phyloP scores from a whole-genome alignment of 139 green algal species.

The Micractinium sp. region DNA sequence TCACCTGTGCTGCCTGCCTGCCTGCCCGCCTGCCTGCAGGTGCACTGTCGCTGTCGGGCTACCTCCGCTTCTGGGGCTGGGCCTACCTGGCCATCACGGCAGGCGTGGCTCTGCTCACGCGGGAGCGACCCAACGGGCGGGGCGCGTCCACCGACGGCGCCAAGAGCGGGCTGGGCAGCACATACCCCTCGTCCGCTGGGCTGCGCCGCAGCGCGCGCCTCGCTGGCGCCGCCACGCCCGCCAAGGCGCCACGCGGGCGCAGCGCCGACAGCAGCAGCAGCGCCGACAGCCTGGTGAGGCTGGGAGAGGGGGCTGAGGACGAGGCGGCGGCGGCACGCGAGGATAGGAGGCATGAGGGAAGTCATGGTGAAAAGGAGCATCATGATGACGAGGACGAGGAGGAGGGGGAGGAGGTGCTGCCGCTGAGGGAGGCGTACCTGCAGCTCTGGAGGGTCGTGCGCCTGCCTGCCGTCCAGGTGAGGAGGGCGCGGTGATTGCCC shows the following conservation, averaged over 20 bases:
- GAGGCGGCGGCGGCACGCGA: too few species aligned
- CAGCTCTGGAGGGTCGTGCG: constrained; percentile 65
- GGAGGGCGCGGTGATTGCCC: background rate
- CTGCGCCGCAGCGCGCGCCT: constrained; percentile 17
- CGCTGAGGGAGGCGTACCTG: constrained; percentile 51
- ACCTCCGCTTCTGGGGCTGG: constrained; percentile 89
- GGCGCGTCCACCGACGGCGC: background rate
- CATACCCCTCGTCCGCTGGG: background rate
- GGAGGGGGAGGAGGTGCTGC: background rate
- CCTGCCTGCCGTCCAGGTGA: constrained; percentile 72
- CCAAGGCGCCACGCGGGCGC: background rate
- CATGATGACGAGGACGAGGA: background rate
- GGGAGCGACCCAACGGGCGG: constrained; percentile 41
- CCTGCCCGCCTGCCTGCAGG: constrained; percentile 14
- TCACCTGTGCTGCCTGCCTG: background rate
- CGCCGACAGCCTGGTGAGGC: background rate
- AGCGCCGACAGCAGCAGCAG: background rate
- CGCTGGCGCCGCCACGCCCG: background rate
- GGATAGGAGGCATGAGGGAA: too few species aligned
- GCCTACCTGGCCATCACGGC: constrained; percentile 75
- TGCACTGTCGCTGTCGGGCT: constrained; percentile 74
- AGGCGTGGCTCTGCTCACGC: constrained; percentile 64
- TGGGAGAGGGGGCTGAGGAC: too few species aligned
- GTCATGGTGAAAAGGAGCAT: background rate
- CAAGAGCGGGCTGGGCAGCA: background rate